Conservation (phyloP, 2,329 filamentous ascomycete species). For the Nothophaeocryptopus gaeumannii region DNA sequence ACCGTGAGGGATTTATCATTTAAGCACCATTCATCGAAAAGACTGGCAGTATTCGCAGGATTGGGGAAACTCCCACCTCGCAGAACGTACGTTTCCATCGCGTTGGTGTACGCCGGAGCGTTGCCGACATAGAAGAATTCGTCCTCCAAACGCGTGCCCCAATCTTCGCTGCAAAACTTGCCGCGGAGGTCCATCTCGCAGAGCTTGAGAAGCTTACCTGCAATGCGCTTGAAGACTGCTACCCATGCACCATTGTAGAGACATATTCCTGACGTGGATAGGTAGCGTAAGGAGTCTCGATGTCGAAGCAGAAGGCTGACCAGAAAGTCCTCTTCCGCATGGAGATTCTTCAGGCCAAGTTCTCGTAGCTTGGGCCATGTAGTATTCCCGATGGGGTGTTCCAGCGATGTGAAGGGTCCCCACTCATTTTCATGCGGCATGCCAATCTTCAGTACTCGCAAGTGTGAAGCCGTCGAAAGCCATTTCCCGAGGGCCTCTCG, state of each 20-base stretch:
- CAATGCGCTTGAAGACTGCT: conserved; percentile 1
- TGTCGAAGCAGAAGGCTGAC: conserved; percentile 8
- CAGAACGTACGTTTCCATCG: too few species aligned
- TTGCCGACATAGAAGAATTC: too few species aligned
- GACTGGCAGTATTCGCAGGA: too few species aligned
- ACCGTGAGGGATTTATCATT: too few species aligned
- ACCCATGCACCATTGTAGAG: conserved; percentile 3
- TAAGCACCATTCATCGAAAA: too few species aligned
- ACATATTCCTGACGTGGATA: conserved; percentile 1
- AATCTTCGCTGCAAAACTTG: not conserved
- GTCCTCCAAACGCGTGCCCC: too few species aligned
- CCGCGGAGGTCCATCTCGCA: conserved; percentile 6
- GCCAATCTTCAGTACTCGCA: conserved; percentile 5
- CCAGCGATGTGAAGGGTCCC: not conserved
- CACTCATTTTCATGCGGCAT: not conserved
- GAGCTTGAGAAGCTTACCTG: conserved; percentile 5
- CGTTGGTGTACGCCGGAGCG: too few species aligned
- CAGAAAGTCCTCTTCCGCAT: conserved; percentile 2
- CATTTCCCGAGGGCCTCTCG: not conserved
- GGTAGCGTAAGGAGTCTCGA: conserved; percentile 1
- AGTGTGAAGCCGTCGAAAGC: not conserved
- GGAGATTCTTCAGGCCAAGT: conserved; percentile 3
- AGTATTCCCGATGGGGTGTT: not conserved
- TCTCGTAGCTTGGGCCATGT: conserved; percentile 10
- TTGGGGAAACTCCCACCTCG: too few species aligned